Evolutionary conservation across 768 basidiomycete genomes (phyloP).

Genomic region (Mycena indigotica): DNA sequence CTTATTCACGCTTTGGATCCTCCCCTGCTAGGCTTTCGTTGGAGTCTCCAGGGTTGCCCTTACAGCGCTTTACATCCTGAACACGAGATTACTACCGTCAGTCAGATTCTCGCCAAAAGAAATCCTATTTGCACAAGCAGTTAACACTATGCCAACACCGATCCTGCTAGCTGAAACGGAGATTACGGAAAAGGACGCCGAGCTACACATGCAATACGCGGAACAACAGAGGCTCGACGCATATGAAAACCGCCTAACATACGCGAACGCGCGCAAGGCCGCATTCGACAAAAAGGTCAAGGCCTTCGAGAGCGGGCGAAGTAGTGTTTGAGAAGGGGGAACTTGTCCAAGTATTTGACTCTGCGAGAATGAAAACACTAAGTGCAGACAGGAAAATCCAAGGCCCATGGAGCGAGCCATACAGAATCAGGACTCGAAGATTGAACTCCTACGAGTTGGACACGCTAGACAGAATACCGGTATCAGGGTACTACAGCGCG

Average conservation of each 20-base stretch:
- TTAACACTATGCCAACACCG: slow-evolving; percentile 22
- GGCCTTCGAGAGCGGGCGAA: slow-evolving; percentile 10
- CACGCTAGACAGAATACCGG: no score
- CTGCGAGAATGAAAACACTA: no score
- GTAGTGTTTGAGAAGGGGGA: slow-evolving; percentile 30
- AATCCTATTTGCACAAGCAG: no score
- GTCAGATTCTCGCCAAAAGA: slow-evolving; percentile 26
- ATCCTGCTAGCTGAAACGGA: not conserved
- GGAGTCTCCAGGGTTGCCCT: no score
- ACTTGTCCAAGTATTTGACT: slow-evolving; percentile 34
- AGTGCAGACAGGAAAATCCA: no score
- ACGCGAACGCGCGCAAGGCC: slow-evolving; percentile 27
- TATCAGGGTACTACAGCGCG: no score
- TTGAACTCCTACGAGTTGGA: no score
- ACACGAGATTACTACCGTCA: slow-evolving; percentile 27
- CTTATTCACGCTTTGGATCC: no score
- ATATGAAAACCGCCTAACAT: slow-evolving; percentile 23
- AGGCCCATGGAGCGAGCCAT: no score
- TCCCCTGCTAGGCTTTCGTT: no score
- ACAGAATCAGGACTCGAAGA: no score
- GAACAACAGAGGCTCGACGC: slow-evolving; percentile 34
- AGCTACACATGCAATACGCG: slow-evolving; percentile 31
- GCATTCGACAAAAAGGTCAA: slow-evolving; percentile 30
- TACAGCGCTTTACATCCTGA: no score
- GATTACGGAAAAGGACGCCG: slow-evolving; percentile 5